Percentiles rank a stretch among this genome's conserved stretches.
Evolutionary conservation across 345 rosid species (phyloP).

Genomic region (Dimocarpus longan): DNA sequence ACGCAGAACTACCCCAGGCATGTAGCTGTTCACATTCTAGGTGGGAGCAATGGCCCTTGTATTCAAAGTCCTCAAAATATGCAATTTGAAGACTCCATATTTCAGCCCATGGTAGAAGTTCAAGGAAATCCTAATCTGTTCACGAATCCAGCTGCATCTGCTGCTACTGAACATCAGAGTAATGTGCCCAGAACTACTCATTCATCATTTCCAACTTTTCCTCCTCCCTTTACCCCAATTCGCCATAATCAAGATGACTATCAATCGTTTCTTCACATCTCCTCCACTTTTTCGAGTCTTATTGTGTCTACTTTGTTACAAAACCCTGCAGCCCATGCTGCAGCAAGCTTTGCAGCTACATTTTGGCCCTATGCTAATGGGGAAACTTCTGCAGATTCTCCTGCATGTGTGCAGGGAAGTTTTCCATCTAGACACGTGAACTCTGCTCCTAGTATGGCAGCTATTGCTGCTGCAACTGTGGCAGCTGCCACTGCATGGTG

Average conservation of each 20-base stretch:
- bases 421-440: constrained; percentile 45
- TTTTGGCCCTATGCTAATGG: constrained; percentile 70
- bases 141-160: constrained; percentile 56
- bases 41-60: constrained; percentile 52
- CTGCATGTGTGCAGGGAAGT: constrained; percentile 42
- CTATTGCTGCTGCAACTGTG: constrained; percentile 86
- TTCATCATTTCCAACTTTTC: constrained; percentile 59
- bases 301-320: constrained; percentile 71
- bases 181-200: constrained; percentile 43
- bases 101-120: constrained; percentile 50
- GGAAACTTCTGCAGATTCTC: constrained; percentile 55
- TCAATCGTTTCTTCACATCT: constrained; percentile 64
- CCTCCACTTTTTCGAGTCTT: constrained; percentile 77
- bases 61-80: constrained; percentile 47
- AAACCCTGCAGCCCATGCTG: constrained; percentile 83
- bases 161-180: constrained; percentile 49
- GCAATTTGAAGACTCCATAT: constrained; percentile 48
- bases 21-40: constrained; percentile 59
- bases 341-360: constrained; percentile 80
- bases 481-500: constrained; percentile 99
- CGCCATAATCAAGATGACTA: constrained; percentile 64
- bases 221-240: constrained; percentile 47
- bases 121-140: constrained; percentile 42
- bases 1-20: constrained; percentile 72
- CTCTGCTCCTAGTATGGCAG: constrained; percentile 64